A percentile compares a stretch with the other conserved stretches of the same genome.
Conservation (phyloP, 305 asterid species). For the Coffea humblotiana region DNA sequence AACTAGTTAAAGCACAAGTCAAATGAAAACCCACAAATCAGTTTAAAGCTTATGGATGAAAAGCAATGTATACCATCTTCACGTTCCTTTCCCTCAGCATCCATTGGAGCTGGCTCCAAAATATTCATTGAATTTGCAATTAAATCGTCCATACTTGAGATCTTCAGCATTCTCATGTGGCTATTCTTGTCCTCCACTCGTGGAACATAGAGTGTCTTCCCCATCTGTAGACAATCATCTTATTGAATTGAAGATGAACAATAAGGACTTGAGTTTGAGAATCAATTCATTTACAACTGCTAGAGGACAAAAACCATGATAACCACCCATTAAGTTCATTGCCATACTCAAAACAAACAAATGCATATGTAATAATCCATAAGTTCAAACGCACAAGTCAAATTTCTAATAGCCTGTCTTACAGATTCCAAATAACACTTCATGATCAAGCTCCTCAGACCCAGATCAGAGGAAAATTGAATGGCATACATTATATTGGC, state of each 20-base stretch:
- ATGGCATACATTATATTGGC: neutral
- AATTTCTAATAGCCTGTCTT: neutral
- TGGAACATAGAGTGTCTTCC: conserved; percentile 87
- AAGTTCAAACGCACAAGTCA: neutral
- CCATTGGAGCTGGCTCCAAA: conserved; percentile 75
- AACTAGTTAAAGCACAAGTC: too few species aligned
- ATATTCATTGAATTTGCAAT: conserved; percentile 88
- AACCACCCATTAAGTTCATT: neutral
- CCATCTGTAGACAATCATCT: conserved; percentile 51
- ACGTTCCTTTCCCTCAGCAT: conserved; percentile 72
- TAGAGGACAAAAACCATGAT: neutral
- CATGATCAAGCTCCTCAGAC: neutral
- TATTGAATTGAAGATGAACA: conserved; percentile 29
- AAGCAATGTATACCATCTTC: conserved; percentile 68
- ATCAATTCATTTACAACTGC: neutral
- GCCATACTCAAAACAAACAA: neutral
- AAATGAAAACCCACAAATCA: too few species aligned
- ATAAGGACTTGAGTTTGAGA: conserved; percentile 8
- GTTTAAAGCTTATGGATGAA: conserved; percentile 3
- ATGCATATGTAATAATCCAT: neutral
- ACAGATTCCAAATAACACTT: neutral
- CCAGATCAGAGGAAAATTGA: neutral
- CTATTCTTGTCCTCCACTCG: conserved; percentile 91
- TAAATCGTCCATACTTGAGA: conserved; percentile 72
- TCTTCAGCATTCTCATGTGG: conserved; percentile 90